Conservation (phyloP, 768 basidiomycete species). For the Pleurotus cornucopiae region DNA sequence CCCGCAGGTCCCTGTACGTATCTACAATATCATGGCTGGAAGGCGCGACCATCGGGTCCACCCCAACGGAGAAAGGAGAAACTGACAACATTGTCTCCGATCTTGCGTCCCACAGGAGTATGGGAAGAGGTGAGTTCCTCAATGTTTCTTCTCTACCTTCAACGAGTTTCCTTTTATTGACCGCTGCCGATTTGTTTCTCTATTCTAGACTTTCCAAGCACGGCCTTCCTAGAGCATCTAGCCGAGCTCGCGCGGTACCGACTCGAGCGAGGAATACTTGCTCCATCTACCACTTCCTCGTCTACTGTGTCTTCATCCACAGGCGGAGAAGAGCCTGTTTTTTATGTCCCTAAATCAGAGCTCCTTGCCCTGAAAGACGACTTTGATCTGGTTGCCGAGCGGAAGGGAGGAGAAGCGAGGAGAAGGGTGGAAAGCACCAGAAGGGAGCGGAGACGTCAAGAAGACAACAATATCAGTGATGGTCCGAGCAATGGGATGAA, state of each 20-base stretch:
- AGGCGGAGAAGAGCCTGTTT: no score
- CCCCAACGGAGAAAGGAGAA: slow-evolving; percentile 13
- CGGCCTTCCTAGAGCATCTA: slow-evolving; percentile 46
- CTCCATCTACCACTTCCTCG: background rate
- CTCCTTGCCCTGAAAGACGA: no score
- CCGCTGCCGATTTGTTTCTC: background rate
- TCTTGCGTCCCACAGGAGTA: slow-evolving; percentile 39
- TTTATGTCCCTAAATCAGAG: no score
- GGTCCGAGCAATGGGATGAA: no score
- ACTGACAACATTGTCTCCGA: slow-evolving; percentile 31
- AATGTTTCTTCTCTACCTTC: background rate
- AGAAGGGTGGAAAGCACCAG: no score
- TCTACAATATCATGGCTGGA: no score
- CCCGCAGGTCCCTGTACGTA: background rate
- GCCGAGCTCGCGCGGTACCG: slow-evolving; percentile 35
- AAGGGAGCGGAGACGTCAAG: no score
- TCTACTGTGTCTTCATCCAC: slow-evolving; percentile 3
- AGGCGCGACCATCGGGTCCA: no score
- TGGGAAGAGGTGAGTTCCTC: slow-evolving; percentile 35
- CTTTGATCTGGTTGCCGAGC: no score
- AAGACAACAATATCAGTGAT: no score
- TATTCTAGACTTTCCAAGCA: slow-evolving; percentile 38
- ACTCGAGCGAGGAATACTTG: slow-evolving; percentile 10
- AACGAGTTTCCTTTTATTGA: no score
- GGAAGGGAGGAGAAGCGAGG: no score